Evolutionary conservation across 2,329 filamentous ascomycete genomes (phyloP), one percentile per base, ranked within the genome.

Genomic region (Claviceps sp.): DNA sequence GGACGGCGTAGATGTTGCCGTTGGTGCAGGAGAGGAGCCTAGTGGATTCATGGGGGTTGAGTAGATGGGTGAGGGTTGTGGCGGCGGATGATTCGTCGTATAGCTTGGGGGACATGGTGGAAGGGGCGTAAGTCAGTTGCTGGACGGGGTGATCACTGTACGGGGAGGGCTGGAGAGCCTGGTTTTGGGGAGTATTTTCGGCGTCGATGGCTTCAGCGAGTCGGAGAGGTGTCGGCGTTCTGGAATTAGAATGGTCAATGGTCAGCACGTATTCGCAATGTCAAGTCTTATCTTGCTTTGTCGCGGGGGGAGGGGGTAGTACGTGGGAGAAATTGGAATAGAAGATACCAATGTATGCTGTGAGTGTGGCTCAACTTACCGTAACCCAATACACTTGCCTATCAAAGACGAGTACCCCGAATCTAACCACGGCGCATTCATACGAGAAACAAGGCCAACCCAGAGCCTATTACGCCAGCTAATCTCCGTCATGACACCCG

Each of bases 1-100:
- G 49, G 16, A 60, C 57, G 20, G 57, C 59, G 52, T 67, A 66
- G 17, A 66, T n/a, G 56, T 66, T 67, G 52, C 63, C 63, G 53
- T 66, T 60, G 54, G 54, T 57, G 61, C 64, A 68, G 3, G 61
- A 59, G 17, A 62, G 49, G 37, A 68, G 42, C 50, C 60, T 59
- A 53, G 53, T 56, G 16, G 52, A 55, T 16, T 38, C 50, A 4
- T 20, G 29, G 5, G 56, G 51, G 50, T 59, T 58, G 17, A 61
- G 48, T 5, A 64, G 54, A 0, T 58, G 54, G 4, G 56, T 53
- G 46, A 57, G 59, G 22, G 57, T 57, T 45, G 56, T 59, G 42
- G 55, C 56, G 47, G 54, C 42, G 20, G 50, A 54, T n/a, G 50
- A 55, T 20, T 54, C 45, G 50, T 57, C 58, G 55, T 58, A 63